Conservation (phyloP, 2,329 filamentous ascomycete genomes). For the Aspergillus sp. region DNA sequence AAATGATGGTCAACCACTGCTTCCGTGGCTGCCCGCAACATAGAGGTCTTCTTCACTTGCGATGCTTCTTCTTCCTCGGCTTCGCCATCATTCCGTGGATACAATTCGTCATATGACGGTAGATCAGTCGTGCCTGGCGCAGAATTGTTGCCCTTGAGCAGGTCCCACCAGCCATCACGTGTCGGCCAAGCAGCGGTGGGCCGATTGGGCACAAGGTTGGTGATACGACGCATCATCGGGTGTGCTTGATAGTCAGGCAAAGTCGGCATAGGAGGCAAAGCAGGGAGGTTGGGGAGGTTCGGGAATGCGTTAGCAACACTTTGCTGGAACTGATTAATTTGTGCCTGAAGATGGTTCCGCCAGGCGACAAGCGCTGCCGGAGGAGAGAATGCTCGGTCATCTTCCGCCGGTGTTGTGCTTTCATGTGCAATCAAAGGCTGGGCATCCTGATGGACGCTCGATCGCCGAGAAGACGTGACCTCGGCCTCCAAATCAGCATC, state of each 20-base stretch:
- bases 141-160: conserved; percentile 45
- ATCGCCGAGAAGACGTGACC: conserved; percentile 24
- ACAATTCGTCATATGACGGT: conserved; percentile 73
- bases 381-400: conserved; percentile 39
- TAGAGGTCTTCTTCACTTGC: conserved; percentile 37
- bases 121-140: conserved; percentile 47
- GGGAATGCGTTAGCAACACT: conserved; percentile 59
- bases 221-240: conserved; percentile 63
- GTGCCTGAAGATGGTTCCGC: conserved; percentile 63
- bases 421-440: conserved; percentile 19
- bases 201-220: conserved; percentile 62
- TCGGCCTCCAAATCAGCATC: conserved; percentile 13
- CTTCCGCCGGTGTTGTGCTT: conserved; percentile 16
- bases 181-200: conserved; percentile 40
- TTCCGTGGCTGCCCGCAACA: conserved; percentile 37
- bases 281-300: conserved; percentile 40
- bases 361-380: conserved; percentile 60
- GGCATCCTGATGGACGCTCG: conserved; percentile 29
- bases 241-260: conserved; percentile 67
- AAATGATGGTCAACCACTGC: conserved; percentile 40
- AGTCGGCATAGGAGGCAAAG: conserved; percentile 53
- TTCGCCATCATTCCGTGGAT: conserved; percentile 42
- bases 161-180: conserved; percentile 57
- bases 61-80: conserved; percentile 29
- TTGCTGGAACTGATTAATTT: conserved; percentile 70